Evolutionary conservation across 2,329 filamentous ascomycete species (phyloP), one percentile per base, ranked within the genome.

Genomic region (Ascochyta lentis): DNA sequence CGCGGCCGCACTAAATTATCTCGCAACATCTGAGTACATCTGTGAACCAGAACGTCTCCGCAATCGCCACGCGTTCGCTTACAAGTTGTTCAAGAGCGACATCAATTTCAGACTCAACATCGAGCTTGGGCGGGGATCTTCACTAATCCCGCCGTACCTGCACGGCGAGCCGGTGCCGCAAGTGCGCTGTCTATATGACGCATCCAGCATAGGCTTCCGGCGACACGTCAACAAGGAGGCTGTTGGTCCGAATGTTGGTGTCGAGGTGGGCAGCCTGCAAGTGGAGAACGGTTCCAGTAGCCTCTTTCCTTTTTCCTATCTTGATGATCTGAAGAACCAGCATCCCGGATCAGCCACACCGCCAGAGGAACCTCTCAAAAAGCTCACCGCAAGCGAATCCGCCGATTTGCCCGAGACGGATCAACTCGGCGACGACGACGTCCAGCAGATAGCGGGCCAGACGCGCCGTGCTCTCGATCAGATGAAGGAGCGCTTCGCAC

Each of bases 131-230:
- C 56, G 54, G 23, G 60, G 58, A 8, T 37, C 47, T 1, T 44
- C 45, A 12, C 57, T 71, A 6, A 71, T 75, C 37, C 73, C 73
- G 6, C 73, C 73, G 0, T 73, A 71, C 46, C 63, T 75, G 1
- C 60, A 71, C 40, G 60, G 65, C 44, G 73, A 75, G 56, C 58
- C 40, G 0, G 35, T 55, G 3, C 72, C 72, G 2, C 35, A 62
- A 10, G 56, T 62, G 5, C 41, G 68, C 1, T 67, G 61, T 29
- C 7, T 74, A 66, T 76, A 69, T 56, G 58, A 71, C n/a, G 59
- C 65, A n/a, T 49, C 56, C 76, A 90, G 91, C 3, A 46, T 69
- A 0, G 71, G 72, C 4, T 75, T 75, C 35, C 49, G 40, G 8
- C 66, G 68, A n/a, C 58, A 60, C 29, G 49, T 67, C 9, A 23